Percentiles rank a stretch among this genome's conserved stretches.
Conservation (phyloP, 1,284 basidiomycete species). For the Microbotryum saponariae region DNA sequence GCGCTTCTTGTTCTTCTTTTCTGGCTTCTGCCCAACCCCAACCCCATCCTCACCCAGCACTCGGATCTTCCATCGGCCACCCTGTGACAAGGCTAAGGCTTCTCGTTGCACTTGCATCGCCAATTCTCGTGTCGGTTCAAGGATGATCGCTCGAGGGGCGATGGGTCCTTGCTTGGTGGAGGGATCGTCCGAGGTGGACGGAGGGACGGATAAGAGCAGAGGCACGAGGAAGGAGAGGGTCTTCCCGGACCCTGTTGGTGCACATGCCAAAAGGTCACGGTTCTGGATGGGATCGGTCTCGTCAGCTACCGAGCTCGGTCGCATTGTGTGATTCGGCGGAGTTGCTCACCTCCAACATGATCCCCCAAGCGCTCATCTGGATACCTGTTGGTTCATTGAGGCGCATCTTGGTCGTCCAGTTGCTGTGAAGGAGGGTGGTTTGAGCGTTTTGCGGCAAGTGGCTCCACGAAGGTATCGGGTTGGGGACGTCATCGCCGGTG, state of each 20-base stretch:
- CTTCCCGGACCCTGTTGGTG: conserved; percentile 91
- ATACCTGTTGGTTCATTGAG: conserved; percentile 40
- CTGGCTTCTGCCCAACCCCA: not conserved
- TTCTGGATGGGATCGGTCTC: conserved; percentile 42
- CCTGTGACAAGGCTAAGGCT: conserved; percentile 69
- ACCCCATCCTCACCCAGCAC: conserved; percentile 63
- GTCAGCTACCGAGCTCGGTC: not conserved
- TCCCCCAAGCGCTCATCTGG: conserved; percentile 40
- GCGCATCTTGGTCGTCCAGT: conserved; percentile 59
- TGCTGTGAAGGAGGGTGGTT: conserved; percentile 63
- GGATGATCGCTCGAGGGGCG: conserved; percentile 48
- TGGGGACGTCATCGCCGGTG: conserved; percentile 41
- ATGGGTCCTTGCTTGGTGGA: not conserved
- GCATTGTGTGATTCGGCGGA: not conserved
- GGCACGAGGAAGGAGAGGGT: conserved; percentile 83
- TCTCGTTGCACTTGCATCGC: conserved; percentile 94
- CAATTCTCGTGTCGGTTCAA: conserved; percentile 92
- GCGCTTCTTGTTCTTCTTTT: conserved; percentile 37
- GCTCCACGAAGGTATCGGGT: conserved; percentile 39
- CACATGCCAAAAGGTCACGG: conserved; percentile 79
- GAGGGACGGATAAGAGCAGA: conserved; percentile 49
- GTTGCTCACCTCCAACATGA: conserved; percentile 37
- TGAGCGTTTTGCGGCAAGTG: conserved; percentile 27
- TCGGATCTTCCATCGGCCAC: conserved; percentile 72
- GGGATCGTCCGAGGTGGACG: conserved; percentile 25